phyloP scores from a whole-genome alignment of 805 yeast species.

The Zygotorulaspora florentina region DNA sequence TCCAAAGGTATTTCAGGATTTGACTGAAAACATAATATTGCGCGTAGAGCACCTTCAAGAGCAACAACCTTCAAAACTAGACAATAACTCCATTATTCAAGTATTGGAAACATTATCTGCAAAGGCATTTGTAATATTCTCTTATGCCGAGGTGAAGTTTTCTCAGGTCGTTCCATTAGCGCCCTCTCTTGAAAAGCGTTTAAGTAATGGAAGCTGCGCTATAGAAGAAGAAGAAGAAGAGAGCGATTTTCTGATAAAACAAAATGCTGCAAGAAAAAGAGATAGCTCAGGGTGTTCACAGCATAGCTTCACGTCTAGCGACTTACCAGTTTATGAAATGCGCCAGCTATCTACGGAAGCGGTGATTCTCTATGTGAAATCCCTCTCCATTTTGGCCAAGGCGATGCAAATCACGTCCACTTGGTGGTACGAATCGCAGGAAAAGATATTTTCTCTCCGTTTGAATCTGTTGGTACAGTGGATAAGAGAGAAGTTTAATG shows the following conservation, averaged over 20 bases:
- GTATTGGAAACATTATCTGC: conserved; percentile 75
- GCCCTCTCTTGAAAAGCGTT: conserved; percentile 18
- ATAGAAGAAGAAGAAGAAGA: conserved; percentile 35
- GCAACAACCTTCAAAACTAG: conserved; percentile 13
- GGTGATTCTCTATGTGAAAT: conserved; percentile 75
- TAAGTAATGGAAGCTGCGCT: conserved; percentile 34
- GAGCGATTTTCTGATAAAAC: conserved; percentile 4
- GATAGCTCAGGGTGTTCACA: conserved; percentile 8
- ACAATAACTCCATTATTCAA: conserved; percentile 33
- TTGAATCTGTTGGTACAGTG: conserved; percentile 78
- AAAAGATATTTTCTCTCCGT: conserved; percentile 40
- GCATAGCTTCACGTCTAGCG: conserved; percentile 12
- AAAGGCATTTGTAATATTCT: conserved; percentile 81
- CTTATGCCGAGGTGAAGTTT: conserved; percentile 88
- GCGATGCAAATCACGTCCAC: conserved; percentile 83
- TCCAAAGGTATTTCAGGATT: conserved; percentile 29
- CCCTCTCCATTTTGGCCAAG: conserved; percentile 72
- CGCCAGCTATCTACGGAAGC: conserved; percentile 77
- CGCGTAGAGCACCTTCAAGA: conserved; percentile 22
- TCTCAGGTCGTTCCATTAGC: conserved; percentile 76
- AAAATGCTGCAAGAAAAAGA: conserved; percentile 11
- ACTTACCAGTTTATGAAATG: conserved; percentile 54
- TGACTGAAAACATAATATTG: conserved; percentile 32
- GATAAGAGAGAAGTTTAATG: conserved; percentile 86
- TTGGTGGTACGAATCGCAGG: conserved; percentile 72